These are phyloP conservation scores for Didymella arachidicola DNA, from an alignment of 2,329 filamentous ascomycete genomes.

Conservation along the genomic window DNA sequence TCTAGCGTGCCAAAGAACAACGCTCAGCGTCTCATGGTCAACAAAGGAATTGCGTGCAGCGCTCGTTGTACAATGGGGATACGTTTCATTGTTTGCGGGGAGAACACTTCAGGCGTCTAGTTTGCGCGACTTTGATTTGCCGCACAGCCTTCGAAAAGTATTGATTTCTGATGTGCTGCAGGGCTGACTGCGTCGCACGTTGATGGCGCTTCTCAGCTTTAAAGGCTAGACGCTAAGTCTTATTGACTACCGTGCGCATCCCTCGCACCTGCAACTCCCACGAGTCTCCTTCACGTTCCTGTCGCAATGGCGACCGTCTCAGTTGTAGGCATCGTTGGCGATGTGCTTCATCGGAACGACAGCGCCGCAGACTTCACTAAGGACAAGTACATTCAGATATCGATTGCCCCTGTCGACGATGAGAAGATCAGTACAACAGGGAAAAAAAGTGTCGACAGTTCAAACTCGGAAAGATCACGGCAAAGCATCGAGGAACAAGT, in stretches of 20 bases:
- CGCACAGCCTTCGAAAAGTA: conserved; percentile 14
- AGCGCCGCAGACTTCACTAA: conserved; percentile 13
- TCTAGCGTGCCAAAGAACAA: conserved; percentile 14
- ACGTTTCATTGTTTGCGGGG: conserved; percentile 14
- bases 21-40: conserved; percentile 13
- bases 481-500: conserved; percentile 16
- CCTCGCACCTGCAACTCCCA: conserved; percentile 12
- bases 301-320: conserved; percentile 20
- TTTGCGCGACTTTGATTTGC: conserved; percentile 9
- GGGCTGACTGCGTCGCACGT: conserved; percentile 24
- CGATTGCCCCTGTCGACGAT: conserved; percentile 16
- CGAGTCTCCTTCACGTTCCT: conserved; percentile 10
- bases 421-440: conserved; percentile 16
- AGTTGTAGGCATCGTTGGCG: conserved; percentile 21
- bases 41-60: conserved; percentile 3
- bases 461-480: conserved; percentile 9
- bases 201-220: conserved; percentile 22
- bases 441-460: conserved; percentile 19
- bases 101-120: conserved; percentile 6
- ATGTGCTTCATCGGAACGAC: conserved; percentile 19
- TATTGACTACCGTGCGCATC: conserved; percentile 19
- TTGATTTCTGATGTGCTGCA: conserved; percentile 20
- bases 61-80: conserved; percentile 5
- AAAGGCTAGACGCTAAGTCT: conserved; percentile 24
- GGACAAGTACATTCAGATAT: conserved; percentile 19